Conservation (phyloP, 192 early-diverging fungal genomes). For the Backusella mclennaniae region DNA sequence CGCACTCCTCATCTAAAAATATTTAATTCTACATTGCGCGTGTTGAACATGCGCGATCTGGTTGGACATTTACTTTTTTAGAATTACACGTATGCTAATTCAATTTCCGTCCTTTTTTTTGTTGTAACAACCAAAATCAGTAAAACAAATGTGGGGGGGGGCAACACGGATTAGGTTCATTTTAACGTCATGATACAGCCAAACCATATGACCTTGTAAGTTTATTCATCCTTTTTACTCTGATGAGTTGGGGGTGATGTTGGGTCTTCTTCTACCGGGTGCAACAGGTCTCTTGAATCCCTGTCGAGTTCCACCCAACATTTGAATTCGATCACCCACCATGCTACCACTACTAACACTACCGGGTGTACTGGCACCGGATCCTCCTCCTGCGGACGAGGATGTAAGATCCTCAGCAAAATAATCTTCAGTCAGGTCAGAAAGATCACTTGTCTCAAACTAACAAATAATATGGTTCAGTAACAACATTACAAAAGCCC, state of each 20-base stretch:
- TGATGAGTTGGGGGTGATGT: neutral
- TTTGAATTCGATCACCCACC: conserved; percentile 33
- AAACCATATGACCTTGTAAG: neutral
- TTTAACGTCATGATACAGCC: neutral
- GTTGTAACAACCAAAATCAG: conserved; percentile 2
- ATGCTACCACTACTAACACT: conserved; percentile 12
- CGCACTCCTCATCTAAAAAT: conserved; percentile 1
- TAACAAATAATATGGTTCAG: neutral
- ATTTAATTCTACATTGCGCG: conserved; percentile 3
- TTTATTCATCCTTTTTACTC: neutral
- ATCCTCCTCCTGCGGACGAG: conserved; percentile 20
- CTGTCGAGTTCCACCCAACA: conserved; percentile 29
- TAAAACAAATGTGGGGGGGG: neutral
- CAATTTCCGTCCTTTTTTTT: neutral
- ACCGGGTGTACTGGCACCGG: conserved; percentile 21
- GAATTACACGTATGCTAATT: neutral
- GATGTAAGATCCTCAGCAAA: conserved; percentile 47
- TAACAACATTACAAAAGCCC: neutral
- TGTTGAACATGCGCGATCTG: conserved; percentile 3
- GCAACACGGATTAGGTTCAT: neutral
- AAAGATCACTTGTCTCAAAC: conserved; percentile 62
- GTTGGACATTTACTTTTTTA: neutral
- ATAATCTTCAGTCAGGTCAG: conserved; percentile 53
- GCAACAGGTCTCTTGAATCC: conserved; percentile 35
- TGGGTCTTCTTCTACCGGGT: conserved; percentile 34